Base-by-base conservation (phyloP, 345 rosid species). In the Excoecaria cochinchinensis region DNA sequence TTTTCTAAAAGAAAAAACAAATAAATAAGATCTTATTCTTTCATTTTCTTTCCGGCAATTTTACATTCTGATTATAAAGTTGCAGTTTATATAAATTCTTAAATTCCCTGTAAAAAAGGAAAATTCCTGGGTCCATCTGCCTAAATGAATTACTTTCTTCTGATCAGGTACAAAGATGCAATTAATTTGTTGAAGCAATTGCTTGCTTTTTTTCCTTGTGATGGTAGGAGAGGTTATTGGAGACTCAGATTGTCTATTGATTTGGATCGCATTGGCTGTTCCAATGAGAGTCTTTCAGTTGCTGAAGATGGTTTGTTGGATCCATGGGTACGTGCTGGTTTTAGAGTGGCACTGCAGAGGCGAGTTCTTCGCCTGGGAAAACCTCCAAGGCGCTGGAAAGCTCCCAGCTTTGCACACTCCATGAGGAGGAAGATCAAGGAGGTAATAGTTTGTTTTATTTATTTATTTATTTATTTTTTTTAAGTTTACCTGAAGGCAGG, bases 351-450 rank as follows among this genome's bases (percentile, higher is more conserved):
- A 62, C 77, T 91, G 72, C 99, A 92, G 74, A 88, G 89, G 76
- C 91, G 96, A 69, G 86, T 90, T 72, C 87, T 95, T 83, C 94
- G 92, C 61, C 76, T 92, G 71, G 95, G 87, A 71, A 95, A 90
- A 87, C 99, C 99, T 74, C 99, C 99, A 67, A 91, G 99, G 83
- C 92, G 98, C 72, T 95, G 99, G 99, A 95, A 85, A 88, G 77
- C 77, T 83, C 99, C 99, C 25, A 82, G 86, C 60, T 92, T 90
- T 79, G 67, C 88, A 60, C 80, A 78, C 46, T 88, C 79, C 52
- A 50, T 86, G 24, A 86, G 84, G 53, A 87, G 89, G 71, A 91
- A 84, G 85, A 91, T 92, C 78, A 80, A 76, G 0, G 97, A 95
- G 89, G 98, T 92, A 72, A 64, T 50, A 50, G 12, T 64, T 50